Evolutionary conservation across 2,329 filamentous ascomycete species (phyloP).

Genomic region (Fusarium sambucinum): DNA sequence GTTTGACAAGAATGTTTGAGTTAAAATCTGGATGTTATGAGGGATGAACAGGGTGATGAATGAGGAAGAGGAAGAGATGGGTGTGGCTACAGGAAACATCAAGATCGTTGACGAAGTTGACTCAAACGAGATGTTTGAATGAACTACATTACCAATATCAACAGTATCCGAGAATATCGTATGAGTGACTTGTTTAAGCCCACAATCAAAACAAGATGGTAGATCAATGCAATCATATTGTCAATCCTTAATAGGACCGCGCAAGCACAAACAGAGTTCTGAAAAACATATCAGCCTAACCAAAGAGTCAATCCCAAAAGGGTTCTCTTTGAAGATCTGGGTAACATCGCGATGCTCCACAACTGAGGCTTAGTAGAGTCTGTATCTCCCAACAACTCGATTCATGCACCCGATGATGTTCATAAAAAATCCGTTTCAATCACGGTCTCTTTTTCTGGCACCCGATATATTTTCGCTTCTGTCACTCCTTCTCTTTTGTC

Average conservation of each 20-base stretch:
- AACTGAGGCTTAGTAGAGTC: not conserved
- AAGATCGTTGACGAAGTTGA: not conserved
- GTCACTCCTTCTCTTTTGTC: not conserved
- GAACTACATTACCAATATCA: not conserved
- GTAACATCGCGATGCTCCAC: slow-evolving; percentile 1
- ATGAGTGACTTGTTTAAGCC: not conserved
- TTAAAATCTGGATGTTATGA: not conserved
- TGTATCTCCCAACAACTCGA: not conserved
- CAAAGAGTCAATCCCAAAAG: not conserved
- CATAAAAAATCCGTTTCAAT: not conserved
- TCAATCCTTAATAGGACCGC: not conserved
- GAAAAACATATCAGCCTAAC: not conserved
- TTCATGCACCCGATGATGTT: slow-evolving; percentile 7
- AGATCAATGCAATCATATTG: not conserved
- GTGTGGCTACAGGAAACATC: not conserved
- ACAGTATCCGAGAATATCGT: not conserved
- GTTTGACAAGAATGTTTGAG: slow-evolving; percentile 50
- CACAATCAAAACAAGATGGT: not conserved
- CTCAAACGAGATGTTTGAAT: not conserved
- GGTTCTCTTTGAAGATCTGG: not conserved
- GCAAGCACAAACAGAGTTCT: not conserved
- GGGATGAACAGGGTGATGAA: too few relatives aligned
- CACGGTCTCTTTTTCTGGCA: slow-evolving; percentile 1
- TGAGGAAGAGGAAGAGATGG: not conserved
- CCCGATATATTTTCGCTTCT: not conserved